Evolutionary conservation across 1,284 basidiomycete genomes (phyloP).

Genomic region (Chalciporus sp.): DNA sequence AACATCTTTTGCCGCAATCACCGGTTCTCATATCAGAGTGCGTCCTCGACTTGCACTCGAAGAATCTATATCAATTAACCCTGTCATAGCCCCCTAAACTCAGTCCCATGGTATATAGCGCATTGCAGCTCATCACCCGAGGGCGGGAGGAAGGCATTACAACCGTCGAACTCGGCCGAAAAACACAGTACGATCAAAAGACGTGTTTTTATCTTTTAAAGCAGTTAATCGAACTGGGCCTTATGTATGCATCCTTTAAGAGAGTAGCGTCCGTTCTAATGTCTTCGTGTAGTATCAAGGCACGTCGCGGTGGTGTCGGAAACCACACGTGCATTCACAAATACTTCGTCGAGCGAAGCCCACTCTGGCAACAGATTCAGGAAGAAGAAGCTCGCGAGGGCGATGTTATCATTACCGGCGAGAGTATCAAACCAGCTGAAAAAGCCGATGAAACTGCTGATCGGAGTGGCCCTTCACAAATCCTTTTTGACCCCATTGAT

Average conservation of each 20-base stretch:
- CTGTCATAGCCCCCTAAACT: constrained; percentile 67
- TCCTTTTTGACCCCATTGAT: constrained; percentile 71
- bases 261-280: constrained; percentile 3
- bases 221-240: constrained; percentile 69
- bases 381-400: constrained; percentile 60
- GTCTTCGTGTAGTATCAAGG: constrained; percentile 57
- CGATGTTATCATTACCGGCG: constrained; percentile 23
- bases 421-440: constrained; percentile 31
- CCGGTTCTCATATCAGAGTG: constrained; percentile 81
- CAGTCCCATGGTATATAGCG: constrained; percentile 83
- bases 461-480: constrained; percentile 33
- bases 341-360: constrained; percentile 73
- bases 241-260: constrained; percentile 57
- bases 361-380: constrained; percentile 70
- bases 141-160: constrained; percentile 78
- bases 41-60: constrained; percentile 24
- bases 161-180: constrained; percentile 74
- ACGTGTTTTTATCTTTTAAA: constrained; percentile 85
- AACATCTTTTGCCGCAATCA: constrained; percentile 75
- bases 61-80: constrained; percentile 9
- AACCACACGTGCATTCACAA: constrained; percentile 76
- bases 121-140: constrained; percentile 83
- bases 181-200: constrained; percentile 87
- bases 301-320: constrained; percentile 74
- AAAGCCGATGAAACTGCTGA: constrained; percentile 32